Percentiles rank a stretch among this genome's conserved stretches.
Evolutionary conservation across 2,329 filamentous ascomycete species (phyloP).

Genomic region (Geosmithia flava): DNA sequence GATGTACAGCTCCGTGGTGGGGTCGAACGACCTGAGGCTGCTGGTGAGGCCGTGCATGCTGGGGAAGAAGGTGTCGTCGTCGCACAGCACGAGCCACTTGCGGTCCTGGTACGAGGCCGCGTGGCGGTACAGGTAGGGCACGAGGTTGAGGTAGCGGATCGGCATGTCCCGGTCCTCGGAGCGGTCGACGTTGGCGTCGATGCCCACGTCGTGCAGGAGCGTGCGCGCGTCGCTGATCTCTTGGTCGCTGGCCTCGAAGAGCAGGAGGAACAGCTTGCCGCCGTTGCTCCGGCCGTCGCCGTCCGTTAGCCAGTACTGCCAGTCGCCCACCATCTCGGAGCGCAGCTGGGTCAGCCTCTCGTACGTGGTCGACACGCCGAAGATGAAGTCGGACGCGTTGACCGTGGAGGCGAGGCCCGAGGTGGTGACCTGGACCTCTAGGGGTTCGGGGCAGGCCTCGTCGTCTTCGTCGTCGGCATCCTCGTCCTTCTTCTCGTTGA

Average conservation of each 20-base stretch:
- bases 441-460: slow-evolving; percentile 32
- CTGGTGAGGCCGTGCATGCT: slow-evolving; percentile 41
- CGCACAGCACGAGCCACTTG: slow-evolving; percentile 49
- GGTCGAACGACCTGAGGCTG: slow-evolving; percentile 37
- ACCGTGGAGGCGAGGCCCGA: slow-evolving; percentile 18
- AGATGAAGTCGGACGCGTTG: slow-evolving; percentile 43
- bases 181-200: slow-evolving; percentile 41
- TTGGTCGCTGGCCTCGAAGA: slow-evolving; percentile 36
- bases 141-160: slow-evolving; percentile 41
- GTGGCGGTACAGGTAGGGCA: slow-evolving; percentile 40
- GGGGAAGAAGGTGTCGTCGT: slow-evolving; percentile 54
- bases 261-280: slow-evolving; percentile 38
- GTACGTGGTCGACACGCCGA: slow-evolving; percentile 46
- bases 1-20: slow-evolving; percentile 40
- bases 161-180: slow-evolving; percentile 42
- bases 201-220: slow-evolving; percentile 31
- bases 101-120: slow-evolving; percentile 26
- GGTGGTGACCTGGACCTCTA: slow-evolving; percentile 36
- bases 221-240: slow-evolving; percentile 35
- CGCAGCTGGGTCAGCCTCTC: slow-evolving; percentile 36
- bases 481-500: slow-evolving; percentile 23
- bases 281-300: slow-evolving; percentile 41
- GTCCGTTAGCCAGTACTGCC: slow-evolving; percentile 48
- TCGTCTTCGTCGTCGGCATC: slow-evolving; percentile 25
- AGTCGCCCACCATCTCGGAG: slow-evolving; percentile 41